phyloP scores from a whole-genome alignment of 352 stramenopile genomes.

The Pythium folliculosum region DNA sequence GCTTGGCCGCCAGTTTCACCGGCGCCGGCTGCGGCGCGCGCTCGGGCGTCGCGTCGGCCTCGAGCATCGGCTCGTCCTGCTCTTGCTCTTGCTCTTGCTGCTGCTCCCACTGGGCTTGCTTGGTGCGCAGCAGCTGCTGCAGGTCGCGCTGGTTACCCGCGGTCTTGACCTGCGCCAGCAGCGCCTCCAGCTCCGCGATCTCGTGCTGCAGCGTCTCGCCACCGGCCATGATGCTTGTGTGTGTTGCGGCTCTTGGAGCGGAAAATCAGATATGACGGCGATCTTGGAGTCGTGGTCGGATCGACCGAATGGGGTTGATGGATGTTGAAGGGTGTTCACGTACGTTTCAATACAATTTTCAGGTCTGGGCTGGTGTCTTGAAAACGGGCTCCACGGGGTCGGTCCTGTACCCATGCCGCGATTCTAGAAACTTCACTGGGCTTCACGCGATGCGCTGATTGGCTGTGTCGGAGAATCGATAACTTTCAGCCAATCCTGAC shows the following conservation, averaged over 20 bases:
- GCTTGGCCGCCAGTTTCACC: conserved; percentile 33
- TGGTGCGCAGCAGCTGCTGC: conserved; percentile 52
- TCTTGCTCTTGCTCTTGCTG: conserved; percentile 26
- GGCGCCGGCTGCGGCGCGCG: conserved; percentile 23
- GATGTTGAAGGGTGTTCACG: conserved; percentile 15
- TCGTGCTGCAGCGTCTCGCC: conserved; percentile 45
- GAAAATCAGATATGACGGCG: conserved; percentile 6
- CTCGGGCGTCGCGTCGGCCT: conserved; percentile 22
- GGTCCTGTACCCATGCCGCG: background rate
- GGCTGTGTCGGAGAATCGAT: background rate
- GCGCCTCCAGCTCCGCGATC: conserved; percentile 64
- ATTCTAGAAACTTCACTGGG: conserved; percentile 25
- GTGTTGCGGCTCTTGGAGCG: background rate
- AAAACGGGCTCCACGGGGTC: background rate
- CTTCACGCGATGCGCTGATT: background rate
- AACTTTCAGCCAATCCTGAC: conserved; percentile 16
- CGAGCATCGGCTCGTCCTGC: conserved; percentile 30
- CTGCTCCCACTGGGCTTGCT: conserved; percentile 53
- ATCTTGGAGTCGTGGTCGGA: background rate
- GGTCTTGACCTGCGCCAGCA: conserved; percentile 57
- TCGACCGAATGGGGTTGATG: background rate
- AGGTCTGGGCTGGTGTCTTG: background rate
- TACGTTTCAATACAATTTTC: background rate
- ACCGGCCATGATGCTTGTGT: conserved; percentile 29
- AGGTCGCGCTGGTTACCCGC: conserved; percentile 66